Evolutionary conservation across 768 basidiomycete genomes (phyloP).

Genomic region (Phanerochaete carnosa): DNA sequence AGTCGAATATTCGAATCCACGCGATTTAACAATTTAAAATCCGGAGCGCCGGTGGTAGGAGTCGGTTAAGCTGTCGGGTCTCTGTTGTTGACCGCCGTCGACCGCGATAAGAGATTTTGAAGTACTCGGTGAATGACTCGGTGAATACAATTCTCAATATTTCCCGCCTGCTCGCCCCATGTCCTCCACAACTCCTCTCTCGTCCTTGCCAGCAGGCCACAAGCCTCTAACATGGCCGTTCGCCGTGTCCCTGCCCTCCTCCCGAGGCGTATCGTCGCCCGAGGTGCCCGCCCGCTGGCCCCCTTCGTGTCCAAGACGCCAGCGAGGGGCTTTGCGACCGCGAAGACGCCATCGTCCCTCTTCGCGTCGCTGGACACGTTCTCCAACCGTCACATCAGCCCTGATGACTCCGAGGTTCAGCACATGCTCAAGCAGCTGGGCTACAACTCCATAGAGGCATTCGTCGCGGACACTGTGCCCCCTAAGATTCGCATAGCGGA

Average conservation of each 20-base stretch:
- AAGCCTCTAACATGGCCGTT: conserved; percentile 4
- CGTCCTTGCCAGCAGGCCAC: background rate
- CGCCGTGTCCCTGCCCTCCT: conserved; percentile 7
- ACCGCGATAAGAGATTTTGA: conserved; percentile 23
- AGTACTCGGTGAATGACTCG: conserved; percentile 37
- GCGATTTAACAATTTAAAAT: background rate
- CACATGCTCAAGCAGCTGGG: conserved; percentile 84
- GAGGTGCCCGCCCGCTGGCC: conserved; percentile 20
- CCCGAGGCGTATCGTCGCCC: conserved; percentile 13
- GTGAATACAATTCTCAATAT: conserved; percentile 24
- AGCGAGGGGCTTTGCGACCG: conserved; percentile 51
- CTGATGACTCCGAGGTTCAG: conserved; percentile 74
- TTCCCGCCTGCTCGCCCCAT: conserved; percentile 7
- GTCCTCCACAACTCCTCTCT: background rate
- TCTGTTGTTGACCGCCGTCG: conserved; percentile 15
- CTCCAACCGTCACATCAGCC: conserved; percentile 88
- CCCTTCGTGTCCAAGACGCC: conserved; percentile 16
- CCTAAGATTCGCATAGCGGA: conserved; percentile 69
- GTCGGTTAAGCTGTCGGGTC: conserved; percentile 5
- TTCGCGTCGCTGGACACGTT: conserved; percentile 91
- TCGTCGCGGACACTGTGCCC: conserved; percentile 82
- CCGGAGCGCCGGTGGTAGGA: conserved; percentile 19
- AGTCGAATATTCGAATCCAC: background rate
- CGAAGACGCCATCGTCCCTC: conserved; percentile 57
- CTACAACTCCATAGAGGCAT: conserved; percentile 84